Base-by-base conservation (phyloP, 1,284 basidiomycete species). In the Sporisorium graminicola region DNA sequence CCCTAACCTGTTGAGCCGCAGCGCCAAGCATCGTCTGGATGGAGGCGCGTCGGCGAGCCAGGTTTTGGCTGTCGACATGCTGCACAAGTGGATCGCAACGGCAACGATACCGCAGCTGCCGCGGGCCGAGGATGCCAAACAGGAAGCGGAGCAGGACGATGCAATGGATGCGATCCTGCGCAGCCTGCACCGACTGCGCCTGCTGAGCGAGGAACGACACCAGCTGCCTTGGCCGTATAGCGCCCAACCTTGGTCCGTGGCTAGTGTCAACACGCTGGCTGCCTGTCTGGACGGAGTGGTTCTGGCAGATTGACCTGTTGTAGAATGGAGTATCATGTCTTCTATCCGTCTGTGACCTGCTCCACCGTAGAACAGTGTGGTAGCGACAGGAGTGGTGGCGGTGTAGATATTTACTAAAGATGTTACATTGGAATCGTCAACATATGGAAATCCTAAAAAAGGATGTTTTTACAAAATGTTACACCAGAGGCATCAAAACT, bases 121-220 rank as follows among this genome's bases (percentile, higher is more conserved):
- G 31, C 27, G 35, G 16, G 13, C 4, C 20, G n/a, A 46, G 20
- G 44, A 40, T 2, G 22, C 22, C 8, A 20, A 33, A 33, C 12
- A 43, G 4, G 53, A 47, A 20, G 24, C 37, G 33, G n/a, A 54
- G 29, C 7, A 22, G 26, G 42, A 58, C 7, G 18, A 31, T 13
- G 50, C 24, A 2, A 54, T 72, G 63, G 56, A 63, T 12, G 40
- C 37, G 0, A 27, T 73, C 1, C 2, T 66, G 24, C 27, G 29
- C n/a, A 69, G 61, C 44, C 31, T 77, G 42, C 65, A 77, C 27
- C 50, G 50, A n/a, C 50, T 73, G 18, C 40, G 69, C n/a, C 26
- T 77, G 58, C 40, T 77, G 26, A 69, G 62, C 31, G 58, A 61
- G 27, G 65, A 69, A 24, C 29, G 74, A 35, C 63, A 69, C 20